These are phyloP conservation scores for Cenchrus fungigraminus DNA, from an alignment of 176 grass and related monocot genomes.

Conservation along the genomic window DNA sequence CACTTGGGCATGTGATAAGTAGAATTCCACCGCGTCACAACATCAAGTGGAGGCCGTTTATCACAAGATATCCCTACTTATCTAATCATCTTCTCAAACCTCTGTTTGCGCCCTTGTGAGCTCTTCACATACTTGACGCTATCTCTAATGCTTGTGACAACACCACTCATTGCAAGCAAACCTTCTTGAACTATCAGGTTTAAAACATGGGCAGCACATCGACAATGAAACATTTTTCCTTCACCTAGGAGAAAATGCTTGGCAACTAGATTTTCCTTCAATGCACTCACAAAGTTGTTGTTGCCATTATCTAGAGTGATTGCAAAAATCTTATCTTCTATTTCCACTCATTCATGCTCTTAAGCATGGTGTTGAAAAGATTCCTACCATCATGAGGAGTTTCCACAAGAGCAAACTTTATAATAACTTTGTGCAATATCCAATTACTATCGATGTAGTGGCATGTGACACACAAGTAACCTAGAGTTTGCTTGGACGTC, in stretches of 20 bases:
- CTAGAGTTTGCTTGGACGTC: not conserved
- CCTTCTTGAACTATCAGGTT: not conserved
- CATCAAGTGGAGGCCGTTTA: not conserved
- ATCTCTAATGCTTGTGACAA: not conserved
- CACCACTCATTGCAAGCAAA: not conserved
- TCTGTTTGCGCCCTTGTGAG: not conserved
- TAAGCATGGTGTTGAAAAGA: not conserved
- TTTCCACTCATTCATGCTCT: constrained; percentile 19
- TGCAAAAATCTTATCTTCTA: constrained; percentile 50
- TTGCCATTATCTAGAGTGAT: constrained; percentile 56
- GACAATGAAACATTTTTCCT: not conserved
- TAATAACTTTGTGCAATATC: not conserved
- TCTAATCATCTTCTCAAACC: not conserved
- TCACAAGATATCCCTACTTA: not conserved
- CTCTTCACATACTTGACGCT: not conserved
- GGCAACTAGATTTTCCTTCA: no score
- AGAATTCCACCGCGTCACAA: not conserved
- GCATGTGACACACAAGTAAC: not conserved
- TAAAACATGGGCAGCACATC: not conserved
- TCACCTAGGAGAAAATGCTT: not conserved
- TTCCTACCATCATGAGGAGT: not conserved
- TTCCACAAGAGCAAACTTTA: not conserved
- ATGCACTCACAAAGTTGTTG: not conserved
- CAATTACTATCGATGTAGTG: not conserved
- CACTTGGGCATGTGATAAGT: not conserved